Conservation (phyloP, 2,329 filamentous ascomycete species). For the Exophiala mesophila region DNA sequence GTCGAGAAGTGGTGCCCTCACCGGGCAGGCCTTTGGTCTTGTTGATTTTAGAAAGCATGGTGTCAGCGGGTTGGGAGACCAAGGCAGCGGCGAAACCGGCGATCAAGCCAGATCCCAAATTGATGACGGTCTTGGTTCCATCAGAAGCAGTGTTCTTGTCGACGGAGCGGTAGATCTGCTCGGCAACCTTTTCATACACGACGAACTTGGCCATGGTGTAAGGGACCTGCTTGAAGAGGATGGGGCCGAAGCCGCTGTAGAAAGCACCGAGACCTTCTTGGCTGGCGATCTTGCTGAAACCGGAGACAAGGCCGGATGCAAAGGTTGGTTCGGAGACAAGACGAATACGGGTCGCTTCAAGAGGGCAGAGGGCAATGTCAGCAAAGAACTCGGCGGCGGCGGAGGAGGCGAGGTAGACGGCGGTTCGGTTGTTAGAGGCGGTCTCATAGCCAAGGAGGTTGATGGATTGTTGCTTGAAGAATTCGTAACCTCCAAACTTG, state of each 20-base stretch:
- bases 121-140: constrained; percentile 70
- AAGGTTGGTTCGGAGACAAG: constrained; percentile 84
- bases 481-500: constrained; percentile 93
- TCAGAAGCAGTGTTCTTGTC: constrained; percentile 68
- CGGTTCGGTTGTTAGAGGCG: constrained; percentile 72
- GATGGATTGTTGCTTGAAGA: constrained; percentile 92
- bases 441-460: constrained; percentile 72
- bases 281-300: constrained; percentile 77
- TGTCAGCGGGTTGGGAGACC: constrained; percentile 85
- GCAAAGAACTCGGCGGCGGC: constrained; percentile 61
- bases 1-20: constrained; percentile 73
- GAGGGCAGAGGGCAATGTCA: constrained; percentile 70
- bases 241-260: constrained; percentile 87
- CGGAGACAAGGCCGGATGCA: constrained; percentile 71
- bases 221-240: constrained; percentile 82
- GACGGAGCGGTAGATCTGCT: constrained; percentile 62
- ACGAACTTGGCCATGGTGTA: constrained; percentile 97
- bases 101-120: constrained; percentile 78
- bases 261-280: constrained; percentile 79
- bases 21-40: constrained; percentile 84
- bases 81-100: constrained; percentile 83
- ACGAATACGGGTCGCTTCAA: constrained; percentile 90
- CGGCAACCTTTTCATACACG: constrained; percentile 83
- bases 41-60: constrained; percentile 95
- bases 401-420: constrained; percentile 69